Percentiles rank a stretch among this genome's conserved stretches.
Evolutionary conservation across 257 asterid genomes (phyloP).

Genomic region (Eucommia ulmoides): DNA sequence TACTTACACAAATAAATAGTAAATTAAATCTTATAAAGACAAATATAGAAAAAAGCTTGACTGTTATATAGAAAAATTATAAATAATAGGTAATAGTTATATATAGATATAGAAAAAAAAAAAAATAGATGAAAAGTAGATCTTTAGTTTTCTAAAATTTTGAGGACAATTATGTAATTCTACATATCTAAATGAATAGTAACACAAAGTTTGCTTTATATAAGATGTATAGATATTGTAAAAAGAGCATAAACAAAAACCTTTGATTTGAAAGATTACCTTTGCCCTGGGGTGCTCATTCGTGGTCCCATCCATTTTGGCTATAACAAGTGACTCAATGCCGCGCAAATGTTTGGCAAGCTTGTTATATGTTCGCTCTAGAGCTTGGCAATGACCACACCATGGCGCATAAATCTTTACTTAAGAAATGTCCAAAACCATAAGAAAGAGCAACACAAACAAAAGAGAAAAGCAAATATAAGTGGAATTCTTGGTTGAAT

Average conservation of each 20-base stretch:
- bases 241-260: neutral
- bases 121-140: no score
- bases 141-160: no score
- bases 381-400: constrained; percentile 95
- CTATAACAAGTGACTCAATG: constrained; percentile 61
- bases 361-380: constrained; percentile 83
- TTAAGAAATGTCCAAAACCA: neutral
- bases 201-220: no score
- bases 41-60: no score
- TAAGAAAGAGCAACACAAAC: neutral
- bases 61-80: neutral
- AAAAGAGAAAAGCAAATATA: neutral
- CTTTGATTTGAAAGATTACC: constrained; percentile 26
- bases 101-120: no score
- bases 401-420: constrained; percentile 82
- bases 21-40: no score
- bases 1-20: no score
- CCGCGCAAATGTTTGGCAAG: constrained; percentile 75
- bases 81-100: no score
- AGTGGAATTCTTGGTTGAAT: neutral
- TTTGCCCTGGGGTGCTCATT: constrained; percentile 85
- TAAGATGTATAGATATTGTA: no score
- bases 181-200: no score
- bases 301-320: constrained; percentile 97
- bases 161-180: no score